Base-by-base conservation (phyloP, 1,284 basidiomycete genomes). In the Polyporus tsugae region DNA sequence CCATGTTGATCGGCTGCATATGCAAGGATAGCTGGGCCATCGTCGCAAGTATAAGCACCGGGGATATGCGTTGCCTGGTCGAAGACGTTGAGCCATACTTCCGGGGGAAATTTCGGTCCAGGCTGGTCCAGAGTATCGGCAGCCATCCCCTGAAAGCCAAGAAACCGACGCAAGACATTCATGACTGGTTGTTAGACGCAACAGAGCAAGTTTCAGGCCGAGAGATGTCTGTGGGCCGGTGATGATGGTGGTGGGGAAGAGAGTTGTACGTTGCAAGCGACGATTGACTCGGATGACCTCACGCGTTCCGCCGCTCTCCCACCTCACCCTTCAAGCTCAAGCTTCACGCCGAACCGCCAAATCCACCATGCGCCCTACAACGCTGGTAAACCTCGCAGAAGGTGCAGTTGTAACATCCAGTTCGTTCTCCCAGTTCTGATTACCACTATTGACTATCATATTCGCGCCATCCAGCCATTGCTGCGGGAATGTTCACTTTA, bases 321-420 rank as follows among this genome's bases (percentile, higher is more conserved):
- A n/a, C 29, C 29, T 29, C 29, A 29, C 29, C 29, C 29, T 22
- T 49, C 46, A n/a, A n/a, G n/a, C n/a, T n/a, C n/a, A n/a, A n/a
- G n/a, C 60, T 62, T 44, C n/a, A 42, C 41, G 17, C 22, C 42
- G 36, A 60, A 35, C 2, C 17, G 33, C n/a, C 39, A 58, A 44
- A 17, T 41, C n/a, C n/a, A n/a, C 36, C 49, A 82, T 82, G 80
- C 76, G 80, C 57, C 77, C 78, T 44, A 80, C 83, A 52, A 82
- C 86, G 64, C 80, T 85, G 46, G 77, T 82, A 55, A 85, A 83
- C 33, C 82, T 92, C 59, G 81, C 85, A 36, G 81, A 84, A 67
- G 88, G 89, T 64, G 86, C 89, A 53, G 74, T 86, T 69, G 78
- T 84, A 80, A 88, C 89, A 90, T 92, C 91, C 90, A 91, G 91